Evolutionary conservation across 768 basidiomycete species (phyloP).

Genomic region (Amanita jacksonii): DNA sequence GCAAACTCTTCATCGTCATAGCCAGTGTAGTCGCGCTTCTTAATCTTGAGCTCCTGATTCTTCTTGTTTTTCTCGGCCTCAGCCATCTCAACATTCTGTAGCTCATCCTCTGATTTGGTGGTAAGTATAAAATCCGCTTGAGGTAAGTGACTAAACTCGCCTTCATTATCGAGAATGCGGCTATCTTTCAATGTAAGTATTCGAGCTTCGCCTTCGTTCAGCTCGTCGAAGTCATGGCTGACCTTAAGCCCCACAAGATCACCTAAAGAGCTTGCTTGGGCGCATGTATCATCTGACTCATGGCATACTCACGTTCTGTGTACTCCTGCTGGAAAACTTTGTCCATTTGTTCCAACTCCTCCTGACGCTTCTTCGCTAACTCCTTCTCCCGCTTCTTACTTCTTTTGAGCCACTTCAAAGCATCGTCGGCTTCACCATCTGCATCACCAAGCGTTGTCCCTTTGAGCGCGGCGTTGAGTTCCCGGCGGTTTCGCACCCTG

Average conservation of each 20-base stretch:
- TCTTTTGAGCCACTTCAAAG: conserved; percentile 85
- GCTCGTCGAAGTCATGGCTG: conserved; percentile 84
- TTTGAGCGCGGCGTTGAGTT: conserved; percentile 86
- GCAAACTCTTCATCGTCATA: conserved; percentile 95
- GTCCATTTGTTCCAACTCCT: conserved; percentile 81
- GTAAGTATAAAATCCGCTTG: conserved; percentile 5
- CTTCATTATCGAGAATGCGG: conserved; percentile 92
- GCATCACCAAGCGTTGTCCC: conserved; percentile 88
- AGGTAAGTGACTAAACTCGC: conserved; percentile 27
- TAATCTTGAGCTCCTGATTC: conserved; percentile 77
- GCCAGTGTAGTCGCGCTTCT: conserved; percentile 84
- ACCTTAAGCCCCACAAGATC: conserved; percentile 94
- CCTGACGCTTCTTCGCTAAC: conserved; percentile 70
- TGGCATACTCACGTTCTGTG: conserved; percentile 61
- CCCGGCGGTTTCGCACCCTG: conserved; percentile 90
- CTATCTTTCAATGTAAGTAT: conserved; percentile 97
- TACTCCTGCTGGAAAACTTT: conserved; percentile 69
- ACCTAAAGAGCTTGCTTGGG: conserved; percentile 32
- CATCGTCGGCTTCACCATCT: conserved; percentile 68
- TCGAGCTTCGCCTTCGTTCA: conserved; percentile 89
- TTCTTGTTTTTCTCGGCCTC: conserved; percentile 77
- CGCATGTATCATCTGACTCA: neutral
- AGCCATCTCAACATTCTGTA: conserved; percentile 92
- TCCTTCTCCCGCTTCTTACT: conserved; percentile 89
- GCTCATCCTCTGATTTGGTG: conserved; percentile 74